A percentile compares a stretch with the other conserved stretches of the same genome.
Evolutionary conservation across 1,284 basidiomycete species (phyloP).

Genomic region (Porodaedalea pini): DNA sequence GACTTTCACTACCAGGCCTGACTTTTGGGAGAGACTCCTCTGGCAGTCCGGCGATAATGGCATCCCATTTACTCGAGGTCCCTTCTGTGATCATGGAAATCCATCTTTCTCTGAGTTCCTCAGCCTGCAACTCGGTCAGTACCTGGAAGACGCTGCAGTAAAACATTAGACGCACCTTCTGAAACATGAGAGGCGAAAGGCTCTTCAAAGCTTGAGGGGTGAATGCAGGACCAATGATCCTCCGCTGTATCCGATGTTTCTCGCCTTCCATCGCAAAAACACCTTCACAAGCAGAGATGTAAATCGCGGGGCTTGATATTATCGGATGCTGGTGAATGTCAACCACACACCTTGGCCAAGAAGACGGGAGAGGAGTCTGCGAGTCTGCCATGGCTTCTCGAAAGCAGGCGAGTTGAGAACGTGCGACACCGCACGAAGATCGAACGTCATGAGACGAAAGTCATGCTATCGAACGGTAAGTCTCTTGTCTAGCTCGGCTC

Average conservation of each 20-base stretch:
- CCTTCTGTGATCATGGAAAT: slow-evolving; percentile 37
- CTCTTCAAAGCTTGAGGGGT: slow-evolving; percentile 39
- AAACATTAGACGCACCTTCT: slow-evolving; percentile 30
- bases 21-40: slow-evolving; percentile 7
- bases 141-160: slow-evolving; percentile 15
- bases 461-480: slow-evolving; percentile 39
- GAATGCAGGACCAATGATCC: slow-evolving; percentile 47
- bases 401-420: slow-evolving; percentile 46
- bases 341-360: slow-evolving; percentile 41
- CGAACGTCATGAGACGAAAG: slow-evolving; percentile 50
- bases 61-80: slow-evolving; percentile 35
- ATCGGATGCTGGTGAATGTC: neutral
- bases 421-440: slow-evolving; percentile 45
- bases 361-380: slow-evolving; percentile 41
- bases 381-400: slow-evolving; percentile 56
- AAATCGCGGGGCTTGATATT: neutral
- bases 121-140: slow-evolving; percentile 29
- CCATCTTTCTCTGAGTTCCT: slow-evolving; percentile 40
- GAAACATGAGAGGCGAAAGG: slow-evolving; percentile 43
- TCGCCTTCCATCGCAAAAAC: slow-evolving; percentile 48
- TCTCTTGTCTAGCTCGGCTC: neutral
- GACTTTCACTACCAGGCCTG: neutral
- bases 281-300: slow-evolving; percentile 30
- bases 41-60: slow-evolving; percentile 26
- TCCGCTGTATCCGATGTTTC: slow-evolving; percentile 42